Base-by-base conservation (phyloP, 1,284 basidiomycete genomes). In the Malassezia dermatis region DNA sequence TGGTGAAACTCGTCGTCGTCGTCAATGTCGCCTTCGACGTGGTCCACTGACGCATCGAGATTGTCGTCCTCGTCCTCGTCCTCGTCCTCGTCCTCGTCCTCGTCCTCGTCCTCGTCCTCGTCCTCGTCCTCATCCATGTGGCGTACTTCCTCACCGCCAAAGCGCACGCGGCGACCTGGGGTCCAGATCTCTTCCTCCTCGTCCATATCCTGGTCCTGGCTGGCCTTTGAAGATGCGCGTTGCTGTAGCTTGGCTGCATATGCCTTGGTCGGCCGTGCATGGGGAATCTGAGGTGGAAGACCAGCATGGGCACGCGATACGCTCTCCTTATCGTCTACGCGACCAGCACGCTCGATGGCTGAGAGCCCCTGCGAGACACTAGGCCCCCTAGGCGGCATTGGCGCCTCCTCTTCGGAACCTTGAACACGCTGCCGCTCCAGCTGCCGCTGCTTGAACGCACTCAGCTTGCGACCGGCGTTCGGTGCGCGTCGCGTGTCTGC, bases 201-300 rank as follows among this genome's bases (percentile, higher is more conserved):
- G 8, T 48, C 27, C 21, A n/a, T 40, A n/a, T 27, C 8, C 15
- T n/a, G 31, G 27, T 2, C 17, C 6, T 47, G 4, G 17, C 15
- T n/a, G 13, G 15, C 28, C 8, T 32, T 26, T 2, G 6, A 27
- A 19, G 26, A 24, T 19, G 55, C 52, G 19, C 53, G 45, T 19
- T 51, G 57, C 48, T 42, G 59, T 41, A 73, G 61, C 46, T 65
- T 66, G 34, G 64, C 64, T 0, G 65, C 66, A 47, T 61, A 73
- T 26, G 70, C 69, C 47, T 73, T 73, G n/a, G 64, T 62, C 13
- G 70, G 70, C 13, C 70, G 44, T 6, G 70, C 70, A 43, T 73
- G 70, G 3, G 70, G 70, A 1, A 69, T 61, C 4, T 58, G 62
- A 2, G 69, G 64, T 7, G 61, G 58, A n/a, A 71, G 59, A 2